A percentile compares a stretch with the other conserved stretches of the same genome.
Evolutionary conservation across 177 flowering plant genomes (phyloP).

Genomic region (Vitis hybrid): DNA sequence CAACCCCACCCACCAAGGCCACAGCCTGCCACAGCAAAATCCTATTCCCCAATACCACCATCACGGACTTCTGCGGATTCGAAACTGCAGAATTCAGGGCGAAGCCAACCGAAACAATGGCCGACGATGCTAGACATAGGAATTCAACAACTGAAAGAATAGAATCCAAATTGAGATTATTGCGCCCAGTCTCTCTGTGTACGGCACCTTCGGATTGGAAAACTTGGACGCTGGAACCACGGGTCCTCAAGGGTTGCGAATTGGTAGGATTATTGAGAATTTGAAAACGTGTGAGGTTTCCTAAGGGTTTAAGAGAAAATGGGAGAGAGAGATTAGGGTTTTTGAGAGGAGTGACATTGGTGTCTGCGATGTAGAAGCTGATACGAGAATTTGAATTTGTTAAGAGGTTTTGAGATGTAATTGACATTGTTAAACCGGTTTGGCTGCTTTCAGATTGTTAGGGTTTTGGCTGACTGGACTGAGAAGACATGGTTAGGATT

Average conservation of each 20-base stretch:
- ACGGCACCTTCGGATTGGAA: conserved; percentile 18
- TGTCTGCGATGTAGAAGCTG: conserved; percentile 13
- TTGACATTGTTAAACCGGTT: conserved; percentile 27
- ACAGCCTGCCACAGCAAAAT: conserved; percentile 51
- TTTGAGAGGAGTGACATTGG: conserved; percentile 10
- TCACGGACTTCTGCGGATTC: conserved; percentile 30
- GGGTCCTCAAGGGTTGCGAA: neutral
- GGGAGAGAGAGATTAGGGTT: conserved; percentile 17
- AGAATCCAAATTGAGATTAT: conserved; percentile 36
- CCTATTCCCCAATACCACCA: conserved; percentile 34
- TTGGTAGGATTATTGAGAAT: neutral
- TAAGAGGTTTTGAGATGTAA: conserved; percentile 28
- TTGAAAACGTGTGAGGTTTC: conserved; percentile 9
- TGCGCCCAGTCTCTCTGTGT: neutral
- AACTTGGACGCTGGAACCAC: conserved; percentile 19
- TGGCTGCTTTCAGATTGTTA: neutral
- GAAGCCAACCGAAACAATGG: conserved; percentile 41
- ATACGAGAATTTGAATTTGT: conserved; percentile 18
- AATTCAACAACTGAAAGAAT: conserved; percentile 60
- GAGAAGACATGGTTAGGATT: neutral
- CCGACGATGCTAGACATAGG: conserved; percentile 54
- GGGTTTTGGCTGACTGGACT: conserved; percentile 1
- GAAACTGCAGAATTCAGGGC: conserved; percentile 39
- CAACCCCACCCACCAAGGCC: conserved; percentile 52
- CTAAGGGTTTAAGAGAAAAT: conserved; percentile 6